A percentile compares a stretch with the other conserved stretches of the same genome.
Conservation (phyloP, 306 rosid genomes). For the Luffa acutangula region DNA sequence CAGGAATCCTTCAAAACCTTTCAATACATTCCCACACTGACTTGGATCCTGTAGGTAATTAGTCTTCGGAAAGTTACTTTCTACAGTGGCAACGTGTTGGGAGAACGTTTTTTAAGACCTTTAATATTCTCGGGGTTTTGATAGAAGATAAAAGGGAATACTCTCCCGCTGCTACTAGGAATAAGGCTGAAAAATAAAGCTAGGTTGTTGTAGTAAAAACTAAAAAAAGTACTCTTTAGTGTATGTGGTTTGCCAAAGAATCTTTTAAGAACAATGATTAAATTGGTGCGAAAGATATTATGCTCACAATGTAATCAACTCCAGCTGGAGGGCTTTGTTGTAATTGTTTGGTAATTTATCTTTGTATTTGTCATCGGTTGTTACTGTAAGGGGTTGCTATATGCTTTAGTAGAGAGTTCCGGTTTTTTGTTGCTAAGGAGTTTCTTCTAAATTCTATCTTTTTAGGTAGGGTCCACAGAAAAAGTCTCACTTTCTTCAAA, state of each 20-base stretch:
- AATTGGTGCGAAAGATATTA: neutral
- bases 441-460: neutral
- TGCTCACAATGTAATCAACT: neutral
- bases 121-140: neutral
- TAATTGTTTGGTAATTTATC: neutral
- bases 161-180: neutral
- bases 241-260: neutral
- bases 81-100: neutral
- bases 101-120: neutral
- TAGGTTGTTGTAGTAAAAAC: neutral
- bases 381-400: no score
- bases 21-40: slow-evolving; percentile 95
- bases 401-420: neutral
- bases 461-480: neutral
- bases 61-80: slow-evolving; percentile 38
- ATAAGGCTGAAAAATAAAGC: neutral
- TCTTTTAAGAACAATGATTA: neutral
- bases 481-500: neutral
- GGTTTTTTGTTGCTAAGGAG: neutral
- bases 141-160: neutral
- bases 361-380: no score
- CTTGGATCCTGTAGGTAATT: slow-evolving; percentile 95
- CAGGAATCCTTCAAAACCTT: slow-evolving; percentile 95
- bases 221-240: neutral
- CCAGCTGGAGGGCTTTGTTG: neutral